These are phyloP conservation scores for Suhomyces terraborum DNA, from an alignment of 1,139 yeast genomes.

Conservation along the genomic window DNA sequence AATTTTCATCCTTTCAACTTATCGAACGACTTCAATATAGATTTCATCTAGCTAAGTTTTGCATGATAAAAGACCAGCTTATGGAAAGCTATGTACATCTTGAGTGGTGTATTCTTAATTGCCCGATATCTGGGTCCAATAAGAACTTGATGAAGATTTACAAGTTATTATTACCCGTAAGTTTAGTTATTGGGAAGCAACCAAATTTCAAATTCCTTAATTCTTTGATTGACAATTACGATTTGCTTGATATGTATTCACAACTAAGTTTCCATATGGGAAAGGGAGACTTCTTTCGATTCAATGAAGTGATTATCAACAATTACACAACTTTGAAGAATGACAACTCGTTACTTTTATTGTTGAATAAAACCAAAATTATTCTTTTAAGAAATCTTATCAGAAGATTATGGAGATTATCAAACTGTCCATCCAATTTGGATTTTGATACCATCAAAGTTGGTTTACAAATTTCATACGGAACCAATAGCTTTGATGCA, in stretches of 20 bases:
- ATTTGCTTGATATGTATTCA: constrained; percentile 33
- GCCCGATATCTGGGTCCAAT: constrained; percentile 28
- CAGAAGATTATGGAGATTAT: constrained; percentile 35
- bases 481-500: constrained; percentile 8
- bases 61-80: constrained; percentile 60
- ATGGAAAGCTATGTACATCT: constrained; percentile 59
- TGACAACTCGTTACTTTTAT: constrained; percentile 36
- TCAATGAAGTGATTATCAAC: constrained; percentile 29
- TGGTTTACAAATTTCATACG: constrained; percentile 23
- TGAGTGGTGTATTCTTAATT: constrained; percentile 57
- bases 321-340: constrained; percentile 41
- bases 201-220: constrained; percentile 39
- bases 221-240: constrained; percentile 20
- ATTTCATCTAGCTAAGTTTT: constrained; percentile 66
- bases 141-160: constrained; percentile 38
- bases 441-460: constrained; percentile 31
- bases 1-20: constrained; percentile 45
- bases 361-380: constrained; percentile 44
- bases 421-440: constrained; percentile 29
- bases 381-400: constrained; percentile 51
- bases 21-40: constrained; percentile 66
- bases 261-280: constrained; percentile 36
- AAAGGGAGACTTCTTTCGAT: constrained; percentile 43
- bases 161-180: constrained; percentile 57
- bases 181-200: constrained; percentile 53